Percentiles rank a stretch among this genome's conserved stretches.
Evolutionary conservation across 805 yeast species (phyloP).

Genomic region (Komagataella ulmi): DNA sequence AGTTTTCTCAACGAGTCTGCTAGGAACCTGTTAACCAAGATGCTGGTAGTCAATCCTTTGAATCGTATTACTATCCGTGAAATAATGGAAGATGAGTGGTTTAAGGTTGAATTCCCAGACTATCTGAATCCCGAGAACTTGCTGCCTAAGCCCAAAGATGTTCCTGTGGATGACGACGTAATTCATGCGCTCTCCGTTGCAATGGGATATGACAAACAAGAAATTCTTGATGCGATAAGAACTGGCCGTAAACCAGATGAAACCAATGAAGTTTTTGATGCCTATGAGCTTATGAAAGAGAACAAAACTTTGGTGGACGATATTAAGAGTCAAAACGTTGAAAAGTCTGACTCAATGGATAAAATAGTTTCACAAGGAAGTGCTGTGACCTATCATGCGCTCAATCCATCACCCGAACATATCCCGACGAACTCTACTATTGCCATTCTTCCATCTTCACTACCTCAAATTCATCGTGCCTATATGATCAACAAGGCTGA

Average conservation of each 20-base stretch:
- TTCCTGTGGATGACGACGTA: conserved; percentile 59
- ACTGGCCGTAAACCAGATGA: conserved; percentile 23
- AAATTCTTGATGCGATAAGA: conserved; percentile 54
- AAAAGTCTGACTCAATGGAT: conserved; percentile 3
- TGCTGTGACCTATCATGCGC: conserved; percentile 22
- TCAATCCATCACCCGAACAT: conserved; percentile 29
- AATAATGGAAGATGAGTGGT: conserved; percentile 92
- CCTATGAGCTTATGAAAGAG: conserved; percentile 72
- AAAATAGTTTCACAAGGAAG: conserved; percentile 1
- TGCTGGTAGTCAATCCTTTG: conserved; percentile 91
- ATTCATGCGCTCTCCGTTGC: conserved; percentile 63
- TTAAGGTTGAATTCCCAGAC: conserved; percentile 65
- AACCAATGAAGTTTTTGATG: conserved; percentile 74
- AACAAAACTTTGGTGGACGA: conserved; percentile 60
- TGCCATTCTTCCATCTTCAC: conserved; percentile 84
- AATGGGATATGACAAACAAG: conserved; percentile 83
- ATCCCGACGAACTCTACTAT: conserved; percentile 66
- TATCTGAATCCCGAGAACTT: conserved; percentile 66
- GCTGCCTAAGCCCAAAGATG: conserved; percentile 34
- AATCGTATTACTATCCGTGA: conserved; percentile 88
- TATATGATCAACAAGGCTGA: conserved; percentile 58
- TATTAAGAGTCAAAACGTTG: conserved; percentile 28
- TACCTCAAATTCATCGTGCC: conserved; percentile 91
- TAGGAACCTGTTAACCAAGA: conserved; percentile 64
- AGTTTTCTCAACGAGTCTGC: conserved; percentile 80